A percentile compares a stretch with the other conserved stretches of the same genome.
Evolutionary conservation across 352 stramenopile species (phyloP).

Genomic region (Phytophthora pseudosyringae): DNA sequence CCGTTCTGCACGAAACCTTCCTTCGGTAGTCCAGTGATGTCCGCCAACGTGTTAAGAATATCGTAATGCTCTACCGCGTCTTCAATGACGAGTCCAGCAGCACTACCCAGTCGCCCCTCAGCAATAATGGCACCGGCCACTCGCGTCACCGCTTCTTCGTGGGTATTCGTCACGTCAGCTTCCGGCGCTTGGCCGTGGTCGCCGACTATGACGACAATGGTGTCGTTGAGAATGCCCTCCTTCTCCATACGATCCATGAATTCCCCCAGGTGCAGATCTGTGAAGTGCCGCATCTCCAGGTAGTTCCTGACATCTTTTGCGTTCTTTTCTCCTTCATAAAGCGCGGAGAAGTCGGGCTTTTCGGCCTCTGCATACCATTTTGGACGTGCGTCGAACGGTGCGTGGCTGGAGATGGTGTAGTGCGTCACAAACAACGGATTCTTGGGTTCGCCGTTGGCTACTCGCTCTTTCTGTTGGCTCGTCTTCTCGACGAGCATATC

Average conservation of each 20-base stretch:
- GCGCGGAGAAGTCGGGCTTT: constrained; percentile 56
- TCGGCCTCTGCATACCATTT: constrained; percentile 47
- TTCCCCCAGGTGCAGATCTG: constrained; percentile 52
- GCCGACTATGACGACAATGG: constrained; percentile 58
- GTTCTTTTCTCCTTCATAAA: constrained; percentile 47
- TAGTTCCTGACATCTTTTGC: constrained; percentile 52
- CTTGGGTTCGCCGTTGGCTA: constrained; percentile 26
- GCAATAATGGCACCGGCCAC: constrained; percentile 54
- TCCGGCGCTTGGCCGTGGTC: constrained; percentile 66
- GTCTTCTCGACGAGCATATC: constrained; percentile 53
- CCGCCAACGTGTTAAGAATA: constrained; percentile 63
- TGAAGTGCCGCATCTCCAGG: constrained; percentile 64
- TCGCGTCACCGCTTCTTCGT: constrained; percentile 49
- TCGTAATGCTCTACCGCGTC: constrained; percentile 60
- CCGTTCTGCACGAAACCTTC: constrained; percentile 59
- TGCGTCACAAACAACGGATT: constrained; percentile 58
- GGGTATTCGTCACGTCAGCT: constrained; percentile 43
- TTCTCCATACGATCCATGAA: constrained; percentile 57
- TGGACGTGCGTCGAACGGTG: constrained; percentile 34
- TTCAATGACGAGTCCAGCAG: constrained; percentile 44
- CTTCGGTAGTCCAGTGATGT: constrained; percentile 57
- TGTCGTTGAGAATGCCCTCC: constrained; percentile 58
- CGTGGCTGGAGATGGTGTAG: constrained; percentile 68
- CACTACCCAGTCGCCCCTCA: constrained; percentile 47
- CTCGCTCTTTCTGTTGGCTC: constrained; percentile 25